Percentiles rank a stretch among this genome's conserved stretches.
phyloP scores from a whole-genome alignment of 495 filamentous ascomycete genomes.

The Trichoderma parareesei region DNA sequence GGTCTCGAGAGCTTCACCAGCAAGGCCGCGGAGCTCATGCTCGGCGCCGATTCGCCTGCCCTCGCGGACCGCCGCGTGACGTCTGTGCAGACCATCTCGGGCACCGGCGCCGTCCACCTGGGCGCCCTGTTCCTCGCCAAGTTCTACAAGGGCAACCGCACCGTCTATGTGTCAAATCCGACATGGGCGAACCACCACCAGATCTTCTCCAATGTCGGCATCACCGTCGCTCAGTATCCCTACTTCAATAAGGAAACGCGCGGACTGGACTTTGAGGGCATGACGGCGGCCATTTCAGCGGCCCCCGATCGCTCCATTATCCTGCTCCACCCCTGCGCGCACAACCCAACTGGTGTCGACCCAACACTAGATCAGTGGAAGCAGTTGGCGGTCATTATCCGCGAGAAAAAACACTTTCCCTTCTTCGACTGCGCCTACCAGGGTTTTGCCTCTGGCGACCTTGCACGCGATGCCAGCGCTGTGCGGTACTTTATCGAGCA shows the following conservation, averaged over 20 bases:
- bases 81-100: conserved; percentile 76
- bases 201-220: conserved; percentile 87
- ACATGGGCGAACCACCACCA: conserved; percentile 99
- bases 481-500: conserved; percentile 88
- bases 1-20: conserved; percentile 75
- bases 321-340: conserved; percentile 91
- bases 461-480: conserved; percentile 77
- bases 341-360: conserved; percentile 98
- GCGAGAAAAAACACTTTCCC: conserved; percentile 75
- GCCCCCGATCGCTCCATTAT: conserved; percentile 76
- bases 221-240: conserved; percentile 75
- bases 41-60: conserved; percentile 72
- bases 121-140: conserved; percentile 78
- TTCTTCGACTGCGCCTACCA: conserved; percentile 99
- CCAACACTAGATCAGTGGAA: conserved; percentile 92
- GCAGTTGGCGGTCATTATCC: conserved; percentile 69
- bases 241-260: conserved; percentile 85
- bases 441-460: conserved; percentile 90
- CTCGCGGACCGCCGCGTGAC: conserved; percentile 74
- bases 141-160: conserved; percentile 62
- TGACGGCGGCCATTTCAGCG: conserved; percentile 56
- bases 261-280: conserved; percentile 85
- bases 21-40: conserved; percentile 82
- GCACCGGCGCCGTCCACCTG: conserved; percentile 84
- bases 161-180: conserved; percentile 82